These are phyloP conservation scores for Straminergon stramineum DNA, from an alignment of 225 moss, liverwort and hornwort species.

Conservation along the genomic window DNA sequence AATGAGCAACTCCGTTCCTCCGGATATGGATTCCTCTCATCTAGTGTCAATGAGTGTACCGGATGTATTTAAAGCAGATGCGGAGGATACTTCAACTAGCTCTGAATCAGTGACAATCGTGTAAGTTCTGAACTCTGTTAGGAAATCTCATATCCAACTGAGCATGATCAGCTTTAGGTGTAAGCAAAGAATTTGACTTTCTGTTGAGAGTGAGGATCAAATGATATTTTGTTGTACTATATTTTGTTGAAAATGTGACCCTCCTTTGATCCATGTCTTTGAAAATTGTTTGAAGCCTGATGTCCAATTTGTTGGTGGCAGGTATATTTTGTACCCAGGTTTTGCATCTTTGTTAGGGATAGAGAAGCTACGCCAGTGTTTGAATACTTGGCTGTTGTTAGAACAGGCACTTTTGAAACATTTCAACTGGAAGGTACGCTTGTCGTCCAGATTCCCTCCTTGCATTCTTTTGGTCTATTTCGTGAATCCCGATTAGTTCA, in stretches of 20 bases:
- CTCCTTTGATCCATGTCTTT: neutral
- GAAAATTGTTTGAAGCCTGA: neutral
- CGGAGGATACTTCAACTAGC: neutral
- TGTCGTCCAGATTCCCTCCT: neutral
- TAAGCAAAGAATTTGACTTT: neutral
- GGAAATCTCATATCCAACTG: neutral
- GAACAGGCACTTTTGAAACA: slow-evolving; percentile 71
- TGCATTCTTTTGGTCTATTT: neutral
- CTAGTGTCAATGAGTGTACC: slow-evolving; percentile 3
- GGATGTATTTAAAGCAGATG: neutral
- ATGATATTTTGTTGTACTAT: neutral
- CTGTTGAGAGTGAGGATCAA: neutral
- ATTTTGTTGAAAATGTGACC: neutral
- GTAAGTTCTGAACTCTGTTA: slow-evolving; percentile 11
- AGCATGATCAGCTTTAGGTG: neutral
- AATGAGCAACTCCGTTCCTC: neutral
- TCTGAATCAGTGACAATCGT: slow-evolving; percentile 15
- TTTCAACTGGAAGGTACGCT: slow-evolving; percentile 66
- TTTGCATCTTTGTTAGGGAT: slow-evolving; percentile 66
- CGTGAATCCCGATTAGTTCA: neutral
- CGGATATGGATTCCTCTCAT: slow-evolving; percentile 6
- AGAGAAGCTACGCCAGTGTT: slow-evolving; percentile 63
- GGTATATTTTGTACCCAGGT: slow-evolving; percentile 72
- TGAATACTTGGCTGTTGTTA: slow-evolving; percentile 63
- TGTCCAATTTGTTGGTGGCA: slow-evolving; percentile 27